These are phyloP conservation scores for Yamadazyma buinensis DNA, from an alignment of 1,139 yeast genomes.

Conservation along the genomic window DNA sequence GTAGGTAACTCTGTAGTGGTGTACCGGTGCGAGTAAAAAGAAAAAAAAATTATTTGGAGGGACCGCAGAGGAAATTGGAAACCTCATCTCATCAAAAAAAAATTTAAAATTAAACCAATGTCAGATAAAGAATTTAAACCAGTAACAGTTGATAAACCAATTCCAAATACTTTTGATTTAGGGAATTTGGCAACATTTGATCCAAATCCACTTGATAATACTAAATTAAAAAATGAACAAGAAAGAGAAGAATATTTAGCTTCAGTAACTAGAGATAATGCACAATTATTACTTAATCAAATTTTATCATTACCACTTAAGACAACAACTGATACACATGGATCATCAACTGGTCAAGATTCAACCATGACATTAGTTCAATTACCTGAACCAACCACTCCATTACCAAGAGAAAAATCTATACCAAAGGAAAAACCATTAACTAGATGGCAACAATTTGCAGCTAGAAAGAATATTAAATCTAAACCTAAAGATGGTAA, in stretches of 20 bases:
- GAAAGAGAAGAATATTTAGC: slow-evolving; percentile 64
- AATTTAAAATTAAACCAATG: slow-evolving; percentile 12
- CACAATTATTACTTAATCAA: slow-evolving; percentile 87
- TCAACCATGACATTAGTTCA: slow-evolving; percentile 78
- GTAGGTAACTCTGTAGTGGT: slow-evolving; percentile 6
- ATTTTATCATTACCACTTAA: slow-evolving; percentile 84
- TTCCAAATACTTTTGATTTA: slow-evolving; percentile 80
- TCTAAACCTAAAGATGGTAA: slow-evolving; percentile 89
- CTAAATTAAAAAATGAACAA: slow-evolving; percentile 45
- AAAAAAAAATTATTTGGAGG: not conserved
- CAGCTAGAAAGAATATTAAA: slow-evolving; percentile 90
- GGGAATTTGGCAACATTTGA: slow-evolving; percentile 89
- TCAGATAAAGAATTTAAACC: slow-evolving; percentile 48
- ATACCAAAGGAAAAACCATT: slow-evolving; percentile 88
- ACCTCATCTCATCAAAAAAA: slow-evolving; percentile 2
- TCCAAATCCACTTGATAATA: slow-evolving; percentile 71
- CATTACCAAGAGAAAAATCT: slow-evolving; percentile 91
- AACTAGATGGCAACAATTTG: slow-evolving; percentile 97
- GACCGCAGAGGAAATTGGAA: too few relatives aligned
- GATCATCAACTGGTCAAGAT: slow-evolving; percentile 58
- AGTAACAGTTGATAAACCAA: slow-evolving; percentile 82
- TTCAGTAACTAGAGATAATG: slow-evolving; percentile 83
- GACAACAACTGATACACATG: slow-evolving; percentile 72
- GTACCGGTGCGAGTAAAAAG: not conserved
- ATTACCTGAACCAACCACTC: slow-evolving; percentile 80